Percentiles rank a stretch among this genome's conserved stretches.
phyloP scores from a whole-genome alignment of 257 asterid species.

The Solanum chiquidenum region DNA sequence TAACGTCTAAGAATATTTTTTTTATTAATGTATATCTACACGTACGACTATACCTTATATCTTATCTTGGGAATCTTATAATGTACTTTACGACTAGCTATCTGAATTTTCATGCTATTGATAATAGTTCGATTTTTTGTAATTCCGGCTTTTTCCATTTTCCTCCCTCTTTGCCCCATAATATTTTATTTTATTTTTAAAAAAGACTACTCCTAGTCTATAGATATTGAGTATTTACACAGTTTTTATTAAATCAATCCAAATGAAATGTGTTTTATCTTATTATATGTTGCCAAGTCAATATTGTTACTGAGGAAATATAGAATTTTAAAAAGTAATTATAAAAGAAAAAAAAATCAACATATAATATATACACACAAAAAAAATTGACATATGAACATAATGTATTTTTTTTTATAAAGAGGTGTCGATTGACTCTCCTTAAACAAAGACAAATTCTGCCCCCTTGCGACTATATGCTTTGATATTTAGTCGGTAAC shows the following conservation, averaged over 20 bases:
- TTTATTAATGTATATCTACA: background rate
- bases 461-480: background rate
- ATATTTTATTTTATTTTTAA: too few relatives aligned
- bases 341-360: background rate
- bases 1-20: background rate
- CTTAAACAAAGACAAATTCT: background rate
- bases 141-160: too few relatives aligned
- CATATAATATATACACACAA: background rate
- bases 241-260: too few relatives aligned
- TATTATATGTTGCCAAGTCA: background rate
- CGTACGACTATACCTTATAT: background rate
- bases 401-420: too few relatives aligned
- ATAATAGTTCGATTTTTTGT: too few relatives aligned
- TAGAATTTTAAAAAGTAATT: background rate
- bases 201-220: too few relatives aligned
- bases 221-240: too few relatives aligned
- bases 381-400: too few relatives aligned
- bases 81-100: background rate
- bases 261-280: background rate
- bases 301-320: fast-evolving
- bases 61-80: background rate
- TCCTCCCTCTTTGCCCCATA: too few relatives aligned
- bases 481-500: background rate
- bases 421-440: background rate
- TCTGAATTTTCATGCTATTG: background rate